A percentile compares a stretch with the other conserved stretches of the same genome.
Conservation (phyloP, 2,329 filamentous ascomycete genomes). For the Colletotrichum chlorophyti region DNA sequence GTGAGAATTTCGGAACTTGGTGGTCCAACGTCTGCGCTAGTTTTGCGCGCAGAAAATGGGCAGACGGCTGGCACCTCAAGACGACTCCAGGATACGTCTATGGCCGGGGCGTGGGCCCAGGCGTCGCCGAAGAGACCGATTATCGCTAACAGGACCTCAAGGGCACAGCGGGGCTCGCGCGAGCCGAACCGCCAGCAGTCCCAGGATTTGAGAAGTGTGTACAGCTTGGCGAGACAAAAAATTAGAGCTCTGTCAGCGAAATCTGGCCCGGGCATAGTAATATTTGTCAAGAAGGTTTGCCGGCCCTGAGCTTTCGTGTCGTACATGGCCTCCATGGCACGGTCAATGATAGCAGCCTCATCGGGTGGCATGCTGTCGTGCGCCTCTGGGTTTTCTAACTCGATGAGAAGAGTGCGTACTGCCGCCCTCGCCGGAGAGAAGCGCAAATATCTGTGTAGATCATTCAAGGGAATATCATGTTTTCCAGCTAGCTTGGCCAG, state of each 20-base stretch:
- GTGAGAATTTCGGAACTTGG: not conserved
- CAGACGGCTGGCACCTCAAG: not conserved
- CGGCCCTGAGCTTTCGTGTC: not conserved
- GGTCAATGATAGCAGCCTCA: not conserved
- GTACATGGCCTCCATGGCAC: not conserved
- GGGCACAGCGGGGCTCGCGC: not conserved
- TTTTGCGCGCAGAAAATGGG: not conserved
- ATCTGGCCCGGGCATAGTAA: not conserved
- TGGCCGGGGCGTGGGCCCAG: slow-evolving; percentile 12
- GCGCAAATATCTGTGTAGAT: slow-evolving; percentile 19
- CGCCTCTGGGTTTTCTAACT: slow-evolving; percentile 18
- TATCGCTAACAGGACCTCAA: not conserved
- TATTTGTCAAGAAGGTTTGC: not conserved
- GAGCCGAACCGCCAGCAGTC: not conserved
- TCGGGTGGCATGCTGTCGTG: not conserved
- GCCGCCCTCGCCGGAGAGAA: slow-evolving; percentile 14
- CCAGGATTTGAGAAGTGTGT: slow-evolving; percentile 9
- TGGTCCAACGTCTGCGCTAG: not conserved
- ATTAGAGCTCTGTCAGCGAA: slow-evolving; percentile 15
- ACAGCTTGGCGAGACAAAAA: slow-evolving; percentile 18
- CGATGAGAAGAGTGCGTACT: slow-evolving; percentile 20
- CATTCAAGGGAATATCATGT: slow-evolving; percentile 3
- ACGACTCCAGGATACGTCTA: slow-evolving; percentile 11
- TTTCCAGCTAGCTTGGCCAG: not conserved
- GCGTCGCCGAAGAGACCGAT: slow-evolving; percentile 23